These are phyloP conservation scores for Colletotrichum zoysiae DNA, from an alignment of 2,329 filamentous ascomycete genomes.

Conservation along the genomic window DNA sequence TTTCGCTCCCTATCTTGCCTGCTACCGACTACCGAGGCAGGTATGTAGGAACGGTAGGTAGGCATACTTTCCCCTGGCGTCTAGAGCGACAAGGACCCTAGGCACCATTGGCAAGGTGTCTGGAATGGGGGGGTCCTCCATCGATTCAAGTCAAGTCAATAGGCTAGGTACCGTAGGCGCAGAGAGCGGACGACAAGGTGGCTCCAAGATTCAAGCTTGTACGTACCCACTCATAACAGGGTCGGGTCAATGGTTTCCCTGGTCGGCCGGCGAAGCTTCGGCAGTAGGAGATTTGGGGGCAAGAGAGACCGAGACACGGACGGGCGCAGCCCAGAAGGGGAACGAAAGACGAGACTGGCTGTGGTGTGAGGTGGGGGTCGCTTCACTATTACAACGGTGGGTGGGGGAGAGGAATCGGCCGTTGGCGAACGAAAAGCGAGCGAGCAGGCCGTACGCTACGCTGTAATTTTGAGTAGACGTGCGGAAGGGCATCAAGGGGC, in stretches of 20 bases:
- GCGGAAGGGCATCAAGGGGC: constrained; percentile 14
- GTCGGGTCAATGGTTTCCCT: constrained; percentile 22
- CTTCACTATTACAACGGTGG: constrained; percentile 29
- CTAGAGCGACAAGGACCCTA: constrained; percentile 29
- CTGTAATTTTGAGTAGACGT: neutral
- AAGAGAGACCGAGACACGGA: neutral
- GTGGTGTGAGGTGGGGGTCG: constrained; percentile 16
- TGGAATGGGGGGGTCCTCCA: constrained; percentile 27
- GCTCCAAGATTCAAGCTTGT: constrained; percentile 17
- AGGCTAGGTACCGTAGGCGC: neutral
- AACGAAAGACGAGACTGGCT: constrained; percentile 16
- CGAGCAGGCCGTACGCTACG: constrained; percentile 5
- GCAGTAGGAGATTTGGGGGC: constrained; percentile 5
- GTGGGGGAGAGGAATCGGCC: constrained; percentile 1
- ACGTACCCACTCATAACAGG: too few species aligned
- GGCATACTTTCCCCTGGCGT: constrained; percentile 26
- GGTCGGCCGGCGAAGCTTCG: constrained; percentile 17
- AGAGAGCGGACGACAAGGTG: constrained; percentile 5
- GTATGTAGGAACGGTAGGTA: neutral
- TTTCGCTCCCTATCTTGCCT: neutral
- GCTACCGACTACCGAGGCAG: too few species aligned
- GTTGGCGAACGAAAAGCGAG: constrained; percentile 27
- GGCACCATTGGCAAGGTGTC: constrained; percentile 14
- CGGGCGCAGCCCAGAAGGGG: neutral
- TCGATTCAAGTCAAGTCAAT: constrained; percentile 17